Percentiles rank a stretch among this genome's conserved stretches.
Conservation (phyloP, 2,329 filamentous ascomycete species). For the Aspergillus amoenus region DNA sequence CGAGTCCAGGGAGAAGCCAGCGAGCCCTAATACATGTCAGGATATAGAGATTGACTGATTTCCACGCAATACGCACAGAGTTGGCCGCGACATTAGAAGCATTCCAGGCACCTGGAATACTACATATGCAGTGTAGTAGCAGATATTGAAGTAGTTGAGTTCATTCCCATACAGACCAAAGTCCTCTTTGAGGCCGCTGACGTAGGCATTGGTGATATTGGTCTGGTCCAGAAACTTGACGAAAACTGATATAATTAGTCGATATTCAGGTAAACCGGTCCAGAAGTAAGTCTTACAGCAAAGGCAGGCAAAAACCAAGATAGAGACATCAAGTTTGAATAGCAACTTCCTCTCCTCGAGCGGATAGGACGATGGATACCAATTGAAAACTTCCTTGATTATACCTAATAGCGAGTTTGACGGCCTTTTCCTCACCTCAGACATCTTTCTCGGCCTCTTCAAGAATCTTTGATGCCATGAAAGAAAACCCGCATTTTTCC, state of each 20-base stretch:
- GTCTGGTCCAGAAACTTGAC: slow-evolving; percentile 33
- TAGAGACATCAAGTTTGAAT: slow-evolving; percentile 33
- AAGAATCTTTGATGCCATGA: background rate
- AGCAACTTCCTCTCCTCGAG: slow-evolving; percentile 29
- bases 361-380: slow-evolving; percentile 33
- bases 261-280: background rate
- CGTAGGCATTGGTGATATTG: slow-evolving; percentile 36
- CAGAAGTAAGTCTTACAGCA: slow-evolving; percentile 24
- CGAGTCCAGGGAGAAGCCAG: slow-evolving; percentile 31
- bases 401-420: slow-evolving; percentile 16
- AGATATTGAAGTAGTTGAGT: slow-evolving; percentile 33
- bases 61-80: slow-evolving; percentile 18
- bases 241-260: slow-evolving; percentile 22
- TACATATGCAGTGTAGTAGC: slow-evolving; percentile 32
- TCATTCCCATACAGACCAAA: slow-evolving; percentile 31
- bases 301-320: slow-evolving; percentile 31
- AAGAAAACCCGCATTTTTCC: no score
- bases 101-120: slow-evolving; percentile 32
- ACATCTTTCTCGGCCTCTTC: slow-evolving; percentile 13
- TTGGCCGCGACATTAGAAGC: slow-evolving; percentile 30
- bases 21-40: slow-evolving; percentile 19
- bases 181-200: slow-evolving; percentile 34
- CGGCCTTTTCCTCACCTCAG: slow-evolving; percentile 3
- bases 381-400: slow-evolving; percentile 34
- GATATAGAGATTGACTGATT: background rate